These are phyloP conservation scores for Myxozyma monticola DNA, from an alignment of 805 yeast genomes.

Conservation along the genomic window DNA sequence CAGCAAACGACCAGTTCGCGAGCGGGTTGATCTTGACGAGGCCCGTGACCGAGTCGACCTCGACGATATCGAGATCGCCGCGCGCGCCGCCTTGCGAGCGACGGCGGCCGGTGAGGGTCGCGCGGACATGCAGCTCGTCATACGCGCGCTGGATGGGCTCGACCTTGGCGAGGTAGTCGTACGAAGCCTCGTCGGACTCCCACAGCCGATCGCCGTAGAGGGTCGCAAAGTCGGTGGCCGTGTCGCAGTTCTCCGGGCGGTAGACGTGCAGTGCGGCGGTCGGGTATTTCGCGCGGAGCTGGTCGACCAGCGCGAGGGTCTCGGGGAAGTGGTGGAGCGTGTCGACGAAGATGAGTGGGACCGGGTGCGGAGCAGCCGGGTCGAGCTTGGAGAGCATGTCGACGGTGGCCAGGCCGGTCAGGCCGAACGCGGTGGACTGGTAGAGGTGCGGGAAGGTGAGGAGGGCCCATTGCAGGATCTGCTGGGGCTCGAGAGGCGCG, in stretches of 20 bases:
- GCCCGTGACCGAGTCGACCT: conserved; percentile 67
- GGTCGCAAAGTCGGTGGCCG: conserved; percentile 62
- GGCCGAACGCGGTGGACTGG: conserved; percentile 94
- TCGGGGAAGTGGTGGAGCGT: conserved; percentile 95
- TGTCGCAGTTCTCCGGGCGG: conserved; percentile 58
- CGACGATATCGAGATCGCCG: conserved; percentile 68
- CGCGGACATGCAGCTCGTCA: conserved; percentile 65
- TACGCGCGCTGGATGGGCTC: conserved; percentile 91
- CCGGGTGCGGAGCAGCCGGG: conserved; percentile 41
- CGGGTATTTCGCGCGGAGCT: conserved; percentile 58
- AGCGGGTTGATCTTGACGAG: conserved; percentile 87
- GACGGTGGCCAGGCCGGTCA: conserved; percentile 84
- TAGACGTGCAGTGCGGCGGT: conserved; percentile 58
- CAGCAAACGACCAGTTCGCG: conserved; percentile 74
- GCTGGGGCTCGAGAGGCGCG: conserved; percentile 59
- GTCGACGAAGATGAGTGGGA: conserved; percentile 82
- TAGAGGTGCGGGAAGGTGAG: conserved; percentile 77
- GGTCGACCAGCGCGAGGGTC: conserved; percentile 70
- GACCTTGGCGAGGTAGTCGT: conserved; percentile 85
- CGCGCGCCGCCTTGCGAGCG: conserved; percentile 87
- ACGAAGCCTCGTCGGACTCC: conserved; percentile 76
- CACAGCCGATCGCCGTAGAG: conserved; percentile 77
- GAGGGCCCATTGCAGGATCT: conserved; percentile 78
- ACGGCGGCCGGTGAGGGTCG: conserved; percentile 90
- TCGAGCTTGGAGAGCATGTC: conserved; percentile 70